These are phyloP conservation scores for Sporormia fimetaria DNA, from an alignment of 495 filamentous ascomycete species.

Conservation along the genomic window DNA sequence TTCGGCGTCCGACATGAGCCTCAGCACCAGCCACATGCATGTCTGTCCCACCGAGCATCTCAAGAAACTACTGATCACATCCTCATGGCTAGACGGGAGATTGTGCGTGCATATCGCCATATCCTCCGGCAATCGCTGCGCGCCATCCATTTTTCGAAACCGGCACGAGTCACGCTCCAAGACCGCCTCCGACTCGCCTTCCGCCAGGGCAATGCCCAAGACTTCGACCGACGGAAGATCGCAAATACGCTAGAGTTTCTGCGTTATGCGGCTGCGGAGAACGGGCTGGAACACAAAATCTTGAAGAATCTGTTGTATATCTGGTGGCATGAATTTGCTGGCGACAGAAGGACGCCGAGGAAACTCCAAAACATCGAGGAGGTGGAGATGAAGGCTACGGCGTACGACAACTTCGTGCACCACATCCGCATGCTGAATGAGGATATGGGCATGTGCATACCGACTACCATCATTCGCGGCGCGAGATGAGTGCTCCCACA, in stretches of 20 bases:
- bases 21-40: not conserved
- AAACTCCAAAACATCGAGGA: constrained; percentile 4
- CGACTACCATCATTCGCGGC: constrained; percentile 12
- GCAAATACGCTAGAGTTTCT: constrained; percentile 70
- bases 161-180: constrained; percentile 55
- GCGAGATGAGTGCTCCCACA: not conserved
- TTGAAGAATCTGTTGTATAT: constrained; percentile 61
- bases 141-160: constrained; percentile 69
- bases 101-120: constrained; percentile 68
- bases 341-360: constrained; percentile 1
- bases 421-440: constrained; percentile 33
- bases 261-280: constrained; percentile 49
- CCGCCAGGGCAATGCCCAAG: constrained; percentile 41
- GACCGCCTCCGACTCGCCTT: constrained; percentile 60
- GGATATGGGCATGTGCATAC: constrained; percentile 33
- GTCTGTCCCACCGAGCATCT: not conserved
- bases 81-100: constrained; percentile 32
- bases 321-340: constrained; percentile 37
- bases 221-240: constrained; percentile 51
- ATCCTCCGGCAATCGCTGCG: constrained; percentile 63
- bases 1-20: not conserved
- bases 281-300: constrained; percentile 69
- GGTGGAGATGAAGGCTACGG: constrained; percentile 12
- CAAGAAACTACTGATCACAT: constrained; percentile 2
- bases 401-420: constrained; percentile 31